Base-by-base conservation (phyloP, 768 basidiomycete species). In the Naganishia friedmannii region DNA sequence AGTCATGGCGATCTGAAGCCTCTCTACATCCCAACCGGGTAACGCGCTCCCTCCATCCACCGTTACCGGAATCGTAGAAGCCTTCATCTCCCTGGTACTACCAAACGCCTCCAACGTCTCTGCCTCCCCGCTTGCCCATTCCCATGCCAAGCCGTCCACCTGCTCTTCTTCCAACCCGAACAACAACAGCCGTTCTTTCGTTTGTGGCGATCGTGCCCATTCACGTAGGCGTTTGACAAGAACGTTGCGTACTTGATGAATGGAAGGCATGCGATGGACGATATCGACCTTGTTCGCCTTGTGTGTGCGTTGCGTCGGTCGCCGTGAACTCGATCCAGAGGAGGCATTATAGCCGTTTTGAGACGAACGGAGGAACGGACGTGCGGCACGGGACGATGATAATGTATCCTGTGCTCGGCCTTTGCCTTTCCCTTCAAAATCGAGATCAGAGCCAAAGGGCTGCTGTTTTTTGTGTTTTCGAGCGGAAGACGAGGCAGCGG, bases 1-100 rank as follows among this genome's bases (percentile, higher is more conserved):
- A 0, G 53, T 65, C 42, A 77, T 55, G 0, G 76, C 73, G 23
- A 74, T 45, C 13, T 70, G 53, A 51, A 79, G 53, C 3, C 70
- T 60, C 29, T 74, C 65, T 19, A 60, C 53, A 39, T 76, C 67
- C 74, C 75, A 77, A 7, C 73, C 74, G 0, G 65, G 66, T 6
- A 57, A 19, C 21, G 28, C 46, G n/a, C 37, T 51, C 29, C 6
- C 21, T 51, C 69, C 69, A 19, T 39, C 15, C 23, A 21, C 34
- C 5, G 7, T 32, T 28, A 21, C 15, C 29, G 53, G 48, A 29
- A 28, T 28, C 17, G 13, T 45, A 2, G 45, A 28, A 6, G 37
- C 23, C 32, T 66, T 54, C 13, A 71, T 32, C 4, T 55, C 21
- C 12, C 23, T 67, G 1, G 48, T 23, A 9, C 29, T 26, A 3